Base-by-base conservation (phyloP, 2,329 filamentous ascomycete species). In the Penicillium hesseltinei region DNA sequence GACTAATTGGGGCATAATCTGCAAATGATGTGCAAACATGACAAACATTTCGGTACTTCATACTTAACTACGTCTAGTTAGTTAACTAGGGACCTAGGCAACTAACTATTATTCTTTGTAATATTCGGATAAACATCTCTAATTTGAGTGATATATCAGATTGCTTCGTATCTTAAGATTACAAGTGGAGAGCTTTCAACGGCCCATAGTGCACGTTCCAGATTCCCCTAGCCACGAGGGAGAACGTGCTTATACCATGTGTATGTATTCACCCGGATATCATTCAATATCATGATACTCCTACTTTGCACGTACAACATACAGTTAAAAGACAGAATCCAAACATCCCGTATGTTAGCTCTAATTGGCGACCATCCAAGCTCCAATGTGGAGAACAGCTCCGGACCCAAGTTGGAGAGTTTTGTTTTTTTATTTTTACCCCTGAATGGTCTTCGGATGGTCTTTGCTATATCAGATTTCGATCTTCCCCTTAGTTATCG, bases 381-480 rank as follows among this genome's bases (percentile, higher is more conserved):
- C 62, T 58, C 59, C 44, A 56, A 58, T 31, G 63, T 65, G 63
- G 64, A 45, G 58, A 31, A 38, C 48, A 40, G 46, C 53, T 17
- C 58, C 62, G 60, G 56, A 35, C 33, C 33, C 7, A 35, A 35
- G 15, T 6, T 33, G 29, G 13, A 23, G 23, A 23, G 23, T 23
- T 27, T 27, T 27, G 25, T 27, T 27, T 27, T 33, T 35, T 17
- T 35, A 8, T 47, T 48, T 61, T 66, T 66, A 66, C 64, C 64
- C 64, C 64, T 66, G 64, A 66, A 64, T 47, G 45, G 3, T 15
- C 19, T 23, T 42, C 7, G 17, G 10, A 21, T 21, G 40, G 17
- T 19, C 19, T 45, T 29, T 21, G 17, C 42, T 27, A 27, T 8
- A 47, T 45, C 42, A 44, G 17, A 45, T 35, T 35, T 47, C 29